Evolutionary conservation across 331 rosid species (phyloP).

Genomic region (Spiraea crenata): DNA sequence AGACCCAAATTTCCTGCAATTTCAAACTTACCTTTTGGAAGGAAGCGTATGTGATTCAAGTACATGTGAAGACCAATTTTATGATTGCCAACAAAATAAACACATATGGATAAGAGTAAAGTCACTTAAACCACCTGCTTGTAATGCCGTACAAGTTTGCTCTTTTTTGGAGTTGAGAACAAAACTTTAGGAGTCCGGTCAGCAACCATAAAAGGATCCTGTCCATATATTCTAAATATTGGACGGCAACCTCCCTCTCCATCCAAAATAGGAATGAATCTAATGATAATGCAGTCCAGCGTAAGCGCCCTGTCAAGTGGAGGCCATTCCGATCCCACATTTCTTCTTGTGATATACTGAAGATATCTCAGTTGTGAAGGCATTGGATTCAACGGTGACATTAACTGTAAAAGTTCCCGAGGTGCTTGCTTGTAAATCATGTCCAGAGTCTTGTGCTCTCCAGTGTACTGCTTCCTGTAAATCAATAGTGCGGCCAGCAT

Average conservation of each 20-base stretch:
- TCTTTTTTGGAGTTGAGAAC: slow-evolving; percentile 83
- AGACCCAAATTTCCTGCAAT: not conserved
- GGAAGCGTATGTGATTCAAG: not conserved
- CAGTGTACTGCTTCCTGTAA: slow-evolving; percentile 73
- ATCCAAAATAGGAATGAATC: slow-evolving; percentile 76
- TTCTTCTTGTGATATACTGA: slow-evolving; percentile 90
- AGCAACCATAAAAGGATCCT: slow-evolving; percentile 83
- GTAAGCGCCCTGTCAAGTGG: slow-evolving; percentile 92
- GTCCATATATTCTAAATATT: slow-evolving; percentile 91
- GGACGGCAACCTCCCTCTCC: slow-evolving; percentile 96
- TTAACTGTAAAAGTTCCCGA: slow-evolving; percentile 82
- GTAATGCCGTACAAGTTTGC: slow-evolving; percentile 72
- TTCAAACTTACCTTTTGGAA: not conserved
- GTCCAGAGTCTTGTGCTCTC: slow-evolving; percentile 89
- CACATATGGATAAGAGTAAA: slow-evolving; percentile 11
- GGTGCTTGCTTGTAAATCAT: slow-evolving; percentile 95
- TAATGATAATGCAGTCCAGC: slow-evolving; percentile 73
- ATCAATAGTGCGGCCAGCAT: slow-evolving; percentile 92
- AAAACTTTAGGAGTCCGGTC: slow-evolving; percentile 84
- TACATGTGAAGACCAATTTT: not conserved
- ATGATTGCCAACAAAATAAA: not conserved
- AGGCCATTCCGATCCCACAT: slow-evolving; percentile 91
- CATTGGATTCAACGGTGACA: slow-evolving; percentile 87
- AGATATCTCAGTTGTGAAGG: slow-evolving; percentile 96
- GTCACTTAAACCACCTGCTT: slow-evolving; percentile 65